Evolutionary conservation across 2,329 filamentous ascomycete species (phyloP).

Genomic region (Grosmannia huntii): DNA sequence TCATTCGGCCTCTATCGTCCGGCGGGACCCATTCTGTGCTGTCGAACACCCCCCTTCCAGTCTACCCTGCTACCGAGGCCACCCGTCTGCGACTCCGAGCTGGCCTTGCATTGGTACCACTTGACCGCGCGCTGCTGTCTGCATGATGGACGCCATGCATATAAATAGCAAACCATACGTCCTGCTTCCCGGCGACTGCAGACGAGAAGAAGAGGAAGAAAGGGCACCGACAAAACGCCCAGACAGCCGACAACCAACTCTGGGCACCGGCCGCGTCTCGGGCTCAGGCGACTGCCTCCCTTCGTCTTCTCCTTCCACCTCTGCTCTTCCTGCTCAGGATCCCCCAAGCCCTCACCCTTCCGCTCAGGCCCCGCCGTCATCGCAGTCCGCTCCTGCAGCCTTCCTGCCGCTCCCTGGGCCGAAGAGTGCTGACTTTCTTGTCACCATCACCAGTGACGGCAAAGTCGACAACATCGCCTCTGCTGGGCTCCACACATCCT

Average conservation of each 20-base stretch:
- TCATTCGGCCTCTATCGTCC: not conserved
- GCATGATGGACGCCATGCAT: conserved; percentile 12
- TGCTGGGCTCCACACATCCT: not conserved
- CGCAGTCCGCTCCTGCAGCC: not conserved
- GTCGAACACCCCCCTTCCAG: conserved; percentile 6
- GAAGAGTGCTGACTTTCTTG: not conserved
- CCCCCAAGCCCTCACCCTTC: not conserved
- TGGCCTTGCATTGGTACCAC: conserved; percentile 14
- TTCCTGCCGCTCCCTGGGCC: not conserved
- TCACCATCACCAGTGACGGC: not conserved
- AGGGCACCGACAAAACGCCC: not conserved
- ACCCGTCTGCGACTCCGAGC: conserved; percentile 9
- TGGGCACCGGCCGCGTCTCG: conserved; percentile 6
- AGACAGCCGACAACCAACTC: conserved; percentile 4
- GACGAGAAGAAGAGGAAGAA: not conserved
- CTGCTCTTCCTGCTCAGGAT: not conserved
- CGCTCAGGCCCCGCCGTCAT: not conserved
- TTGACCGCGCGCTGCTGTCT: conserved; percentile 5
- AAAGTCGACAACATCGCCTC: not conserved
- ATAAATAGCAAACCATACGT: conserved; percentile 14
- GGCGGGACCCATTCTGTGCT: not conserved
- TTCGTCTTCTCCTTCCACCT: not conserved
- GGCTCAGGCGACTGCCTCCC: not conserved
- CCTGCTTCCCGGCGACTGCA: conserved; percentile 6
- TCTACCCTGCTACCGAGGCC: not conserved